Conservation (phyloP, 352 stramenopile species). For the Globisporangium middletonii region DNA sequence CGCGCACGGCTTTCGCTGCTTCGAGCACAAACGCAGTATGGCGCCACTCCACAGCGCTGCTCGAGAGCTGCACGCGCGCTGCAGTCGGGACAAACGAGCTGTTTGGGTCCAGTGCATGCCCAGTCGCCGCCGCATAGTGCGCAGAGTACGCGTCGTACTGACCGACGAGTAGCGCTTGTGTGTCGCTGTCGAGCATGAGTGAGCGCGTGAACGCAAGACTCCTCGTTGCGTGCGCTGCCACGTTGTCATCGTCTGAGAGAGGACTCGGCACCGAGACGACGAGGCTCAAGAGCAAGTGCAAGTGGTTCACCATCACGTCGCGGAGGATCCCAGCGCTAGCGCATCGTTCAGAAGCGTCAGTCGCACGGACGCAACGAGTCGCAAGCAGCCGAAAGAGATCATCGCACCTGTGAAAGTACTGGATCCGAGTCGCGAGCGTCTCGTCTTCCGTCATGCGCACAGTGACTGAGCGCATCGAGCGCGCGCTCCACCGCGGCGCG, state of each 20-base stretch:
- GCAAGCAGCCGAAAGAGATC: neutral
- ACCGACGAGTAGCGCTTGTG: constrained; percentile 11
- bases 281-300: constrained; percentile 52
- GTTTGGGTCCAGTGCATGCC: neutral
- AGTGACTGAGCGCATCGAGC: constrained; percentile 17
- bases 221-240: neutral
- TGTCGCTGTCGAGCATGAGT: constrained; percentile 1
- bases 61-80: constrained; percentile 26
- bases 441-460: constrained; percentile 72
- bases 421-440: constrained; percentile 46
- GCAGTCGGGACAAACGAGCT: constrained; percentile 24
- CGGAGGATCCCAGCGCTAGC: constrained; percentile 62
- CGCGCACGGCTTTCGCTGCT: constrained; percentile 29
- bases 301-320: constrained; percentile 80
- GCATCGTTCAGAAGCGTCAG: neutral
- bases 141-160: constrained; percentile 32
- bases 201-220: constrained; percentile 17
- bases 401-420: constrained; percentile 60
- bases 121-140: constrained; percentile 24
- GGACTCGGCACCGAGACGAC: constrained; percentile 29
- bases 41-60: constrained; percentile 20
- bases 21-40: constrained; percentile 32
- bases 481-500: constrained; percentile 23
- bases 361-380: neutral
- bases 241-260: neutral